Percentiles rank a stretch among this genome's conserved stretches.
phyloP scores from a whole-genome alignment of 345 rosid species.

The Cardiospermum halicacabum region DNA sequence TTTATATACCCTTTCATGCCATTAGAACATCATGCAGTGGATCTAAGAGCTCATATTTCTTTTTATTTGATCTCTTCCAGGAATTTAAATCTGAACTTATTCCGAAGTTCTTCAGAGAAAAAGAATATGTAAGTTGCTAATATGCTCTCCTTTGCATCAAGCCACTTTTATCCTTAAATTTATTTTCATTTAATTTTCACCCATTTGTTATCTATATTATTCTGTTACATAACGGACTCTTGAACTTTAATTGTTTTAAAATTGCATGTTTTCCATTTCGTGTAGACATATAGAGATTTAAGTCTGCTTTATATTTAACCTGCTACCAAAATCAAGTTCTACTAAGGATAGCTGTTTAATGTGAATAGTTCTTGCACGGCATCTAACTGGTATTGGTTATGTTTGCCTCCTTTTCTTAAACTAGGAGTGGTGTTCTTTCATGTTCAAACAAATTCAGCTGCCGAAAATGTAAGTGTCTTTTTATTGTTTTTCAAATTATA shows the following conservation, averaged over 20 bases:
- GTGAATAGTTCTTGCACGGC: neutral
- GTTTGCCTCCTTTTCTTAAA: neutral
- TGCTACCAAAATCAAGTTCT: conserved; percentile 3
- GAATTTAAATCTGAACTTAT: conserved; percentile 40
- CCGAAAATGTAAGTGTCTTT: conserved; percentile 30
- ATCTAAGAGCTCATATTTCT: conserved; percentile 8
- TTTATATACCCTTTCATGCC: conserved; percentile 1
- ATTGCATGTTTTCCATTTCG: neutral
- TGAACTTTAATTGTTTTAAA: neutral
- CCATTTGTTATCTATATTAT: neutral
- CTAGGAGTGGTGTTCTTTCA: conserved; percentile 28
- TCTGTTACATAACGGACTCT: neutral
- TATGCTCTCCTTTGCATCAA: neutral
- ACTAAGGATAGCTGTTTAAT: neutral
- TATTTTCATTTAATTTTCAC: neutral
- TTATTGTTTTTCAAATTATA: no score
- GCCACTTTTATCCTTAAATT: neutral
- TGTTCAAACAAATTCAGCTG: conserved; percentile 37
- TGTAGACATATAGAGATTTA: neutral
- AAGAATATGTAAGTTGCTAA: conserved; percentile 30
- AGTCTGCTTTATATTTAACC: neutral
- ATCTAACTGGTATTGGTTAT: neutral
- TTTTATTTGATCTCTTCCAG: conserved; percentile 18
- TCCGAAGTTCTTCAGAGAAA: conserved; percentile 29
- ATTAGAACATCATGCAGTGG: neutral